Evolutionary conservation across 2,329 filamentous ascomycete genomes (phyloP), one percentile per base, ranked within the genome.

Genomic region (Metarhizium rileyi): DNA sequence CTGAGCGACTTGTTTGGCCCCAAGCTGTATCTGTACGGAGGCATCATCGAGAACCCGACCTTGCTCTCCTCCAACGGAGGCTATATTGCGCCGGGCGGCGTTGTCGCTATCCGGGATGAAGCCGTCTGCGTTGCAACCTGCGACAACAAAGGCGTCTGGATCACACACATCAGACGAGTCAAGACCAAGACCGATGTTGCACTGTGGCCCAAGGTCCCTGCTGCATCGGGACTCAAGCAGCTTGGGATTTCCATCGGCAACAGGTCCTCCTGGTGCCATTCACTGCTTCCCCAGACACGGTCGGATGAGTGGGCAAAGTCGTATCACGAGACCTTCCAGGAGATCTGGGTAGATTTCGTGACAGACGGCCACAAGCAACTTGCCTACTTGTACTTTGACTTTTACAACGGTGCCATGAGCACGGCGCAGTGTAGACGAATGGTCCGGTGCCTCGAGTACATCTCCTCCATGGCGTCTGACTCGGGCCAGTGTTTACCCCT

Each of bases 371-470:
- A 47, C 12, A 49, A 53, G 10, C 60, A 57, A 16, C 56, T 65
- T 6, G 68, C 68, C 0, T 70, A 69, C 48, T 53, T 71, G n/a
- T 65, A 68, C 55, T 71, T 68, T 49, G 61, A 70, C 47, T 68
- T 70, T 47, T 71, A 70, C 59, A 71, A 71, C 48, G 69, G 69
- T 27, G 69, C 69, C 46, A 70, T 71, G 68, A 63, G 66, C 22
- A 70, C 67, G 0, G 52, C 50, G 6, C 66, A 71, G 49, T 71
- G 69, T 54, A 60, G 59, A 12, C 60, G 61, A 8, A 56, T 70
- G 23, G 61, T 66, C 46, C 57, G 61, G 7, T 66, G 66, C 12
- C 61, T 71, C 46, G 62, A 65, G 16, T 62, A 61, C 47, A 60
- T 71, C 28, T 50, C 66, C 5, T 52, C 56, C n/a, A 56, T 55